Evolutionary conservation across 768 basidiomycete genomes (phyloP).

Genomic region (Pleurotus citrinopileatus): DNA sequence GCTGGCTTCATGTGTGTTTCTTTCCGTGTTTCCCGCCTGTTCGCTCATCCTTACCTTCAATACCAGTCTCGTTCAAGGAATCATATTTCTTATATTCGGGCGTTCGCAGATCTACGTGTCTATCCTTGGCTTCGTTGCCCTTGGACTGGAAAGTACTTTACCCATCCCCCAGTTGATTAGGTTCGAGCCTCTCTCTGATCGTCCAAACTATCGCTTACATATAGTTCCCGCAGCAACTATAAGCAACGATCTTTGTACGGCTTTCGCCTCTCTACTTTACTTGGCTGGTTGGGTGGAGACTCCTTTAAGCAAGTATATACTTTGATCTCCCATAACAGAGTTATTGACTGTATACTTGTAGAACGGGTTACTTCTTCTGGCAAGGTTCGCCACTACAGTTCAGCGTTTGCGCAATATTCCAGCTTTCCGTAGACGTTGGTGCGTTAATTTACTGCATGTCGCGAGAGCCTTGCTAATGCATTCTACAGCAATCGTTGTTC

Average conservation of each 20-base stretch:
- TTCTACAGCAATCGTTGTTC: slow-evolving; percentile 61
- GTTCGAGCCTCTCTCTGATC: no score
- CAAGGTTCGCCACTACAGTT: slow-evolving; percentile 75
- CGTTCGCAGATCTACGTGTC: slow-evolving; percentile 57
- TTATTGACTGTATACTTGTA: slow-evolving; percentile 23
- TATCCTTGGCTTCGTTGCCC: slow-evolving; percentile 69
- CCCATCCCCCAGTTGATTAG: slow-evolving; percentile 83
- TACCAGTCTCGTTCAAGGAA: slow-evolving; percentile 60
- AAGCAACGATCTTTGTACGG: slow-evolving; percentile 79
- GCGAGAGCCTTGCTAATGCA: slow-evolving; percentile 11
- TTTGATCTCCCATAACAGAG: background rate
- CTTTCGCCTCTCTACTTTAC: slow-evolving; percentile 76
- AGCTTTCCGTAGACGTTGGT: slow-evolving; percentile 78
- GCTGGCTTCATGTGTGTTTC: slow-evolving; percentile 67
- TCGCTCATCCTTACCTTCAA: slow-evolving; percentile 22
- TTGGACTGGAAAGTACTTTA: slow-evolving; percentile 84
- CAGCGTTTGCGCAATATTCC: slow-evolving; percentile 80
- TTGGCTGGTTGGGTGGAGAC: slow-evolving; percentile 86
- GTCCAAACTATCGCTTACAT: no score
- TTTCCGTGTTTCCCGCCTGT: background rate
- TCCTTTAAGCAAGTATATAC: slow-evolving; percentile 65
- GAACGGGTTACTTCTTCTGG: slow-evolving; percentile 78
- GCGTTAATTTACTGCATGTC: slow-evolving; percentile 23
- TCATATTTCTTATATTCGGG: slow-evolving; percentile 73
- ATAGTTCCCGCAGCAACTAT: slow-evolving; percentile 61